Evolutionary conservation across 306 rosid species (phyloP).

Genomic region (Crotalaria pallida): DNA sequence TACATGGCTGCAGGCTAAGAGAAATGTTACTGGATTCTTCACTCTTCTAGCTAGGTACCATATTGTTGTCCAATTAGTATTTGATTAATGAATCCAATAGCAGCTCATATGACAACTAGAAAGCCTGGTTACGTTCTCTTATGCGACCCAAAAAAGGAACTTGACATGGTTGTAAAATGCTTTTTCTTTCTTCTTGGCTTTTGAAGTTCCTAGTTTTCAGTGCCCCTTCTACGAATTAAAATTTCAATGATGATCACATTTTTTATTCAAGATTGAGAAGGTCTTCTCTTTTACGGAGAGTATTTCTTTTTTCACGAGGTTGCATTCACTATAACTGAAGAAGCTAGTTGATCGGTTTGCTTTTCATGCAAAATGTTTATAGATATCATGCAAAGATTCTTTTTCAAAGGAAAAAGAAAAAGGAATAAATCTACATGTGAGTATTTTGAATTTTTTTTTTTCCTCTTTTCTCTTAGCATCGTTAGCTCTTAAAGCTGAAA

Average conservation of each 20-base stretch:
- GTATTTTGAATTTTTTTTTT: not conserved
- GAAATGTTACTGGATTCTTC: not conserved
- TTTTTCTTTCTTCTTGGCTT: conserved; percentile 25
- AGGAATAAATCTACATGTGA: conserved; percentile 12
- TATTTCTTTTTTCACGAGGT: conserved; percentile 12
- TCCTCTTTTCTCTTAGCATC: not conserved
- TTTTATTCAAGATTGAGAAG: not conserved
- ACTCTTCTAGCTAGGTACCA: not conserved
- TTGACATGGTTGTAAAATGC: conserved; percentile 37
- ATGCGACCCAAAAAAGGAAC: conserved; percentile 30
- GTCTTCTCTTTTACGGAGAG: too few relatives aligned
- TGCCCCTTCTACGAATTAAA: conserved; percentile 18
- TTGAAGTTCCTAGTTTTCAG: conserved; percentile 30
- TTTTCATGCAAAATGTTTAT: conserved; percentile 17
- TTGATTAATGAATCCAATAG: conserved; percentile 8
- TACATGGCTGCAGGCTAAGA: not conserved
- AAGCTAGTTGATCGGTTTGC: conserved; percentile 13
- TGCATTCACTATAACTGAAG: conserved; percentile 15
- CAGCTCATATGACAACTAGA: not conserved
- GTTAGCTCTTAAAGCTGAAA: conserved; percentile 5
- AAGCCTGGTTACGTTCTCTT: conserved; percentile 5
- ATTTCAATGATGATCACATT: conserved; percentile 29
- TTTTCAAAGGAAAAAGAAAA: conserved; percentile 8
- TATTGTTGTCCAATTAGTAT: conserved; percentile 16
- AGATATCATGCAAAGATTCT: conserved; percentile 22